Evolutionary conservation across 345 rosid genomes (phyloP).

Genomic region (Anacardium occidentale): DNA sequence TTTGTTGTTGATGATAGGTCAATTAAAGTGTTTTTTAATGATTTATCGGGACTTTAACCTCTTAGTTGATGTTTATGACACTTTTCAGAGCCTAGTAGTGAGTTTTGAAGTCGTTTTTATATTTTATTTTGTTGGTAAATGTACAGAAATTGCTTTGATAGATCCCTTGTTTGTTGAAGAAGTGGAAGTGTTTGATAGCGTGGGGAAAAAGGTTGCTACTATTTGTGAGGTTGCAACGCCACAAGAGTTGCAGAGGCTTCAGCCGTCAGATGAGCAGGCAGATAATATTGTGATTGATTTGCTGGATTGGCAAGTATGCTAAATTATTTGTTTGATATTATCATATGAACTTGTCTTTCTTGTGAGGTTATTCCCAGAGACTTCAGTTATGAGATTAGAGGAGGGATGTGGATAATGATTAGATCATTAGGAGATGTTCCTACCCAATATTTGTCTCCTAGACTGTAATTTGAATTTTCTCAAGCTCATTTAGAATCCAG

Average conservation of each 20-base stretch:
- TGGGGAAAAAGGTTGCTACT: conserved; percentile 46
- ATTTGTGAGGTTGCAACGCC: conserved; percentile 59
- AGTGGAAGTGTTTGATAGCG: conserved; percentile 43
- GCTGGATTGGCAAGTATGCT: conserved; percentile 74
- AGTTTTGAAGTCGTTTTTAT: not conserved
- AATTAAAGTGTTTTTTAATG: conserved; percentile 32
- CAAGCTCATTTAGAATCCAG: too few species aligned
- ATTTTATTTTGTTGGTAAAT: conserved; percentile 26
- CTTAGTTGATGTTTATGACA: conserved; percentile 1
- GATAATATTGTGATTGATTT: conserved; percentile 59
- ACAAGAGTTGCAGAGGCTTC: conserved; percentile 53
- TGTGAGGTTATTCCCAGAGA: not conserved
- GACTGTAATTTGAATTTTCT: not conserved
- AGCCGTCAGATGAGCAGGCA: conserved; percentile 40
- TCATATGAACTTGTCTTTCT: not conserved
- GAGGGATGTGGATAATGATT: not conserved
- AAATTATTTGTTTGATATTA: not conserved
- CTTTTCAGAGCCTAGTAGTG: too few species aligned
- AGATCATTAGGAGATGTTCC: not conserved
- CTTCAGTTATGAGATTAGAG: not conserved
- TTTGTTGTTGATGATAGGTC: too few species aligned
- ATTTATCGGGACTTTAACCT: not conserved
- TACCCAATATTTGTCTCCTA: not conserved
- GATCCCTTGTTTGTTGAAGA: conserved; percentile 53
- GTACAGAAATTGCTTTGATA: conserved; percentile 67